Base-by-base conservation (phyloP, 352 stramenopile species). In the Phytophthora macrochlamydospora region DNA sequence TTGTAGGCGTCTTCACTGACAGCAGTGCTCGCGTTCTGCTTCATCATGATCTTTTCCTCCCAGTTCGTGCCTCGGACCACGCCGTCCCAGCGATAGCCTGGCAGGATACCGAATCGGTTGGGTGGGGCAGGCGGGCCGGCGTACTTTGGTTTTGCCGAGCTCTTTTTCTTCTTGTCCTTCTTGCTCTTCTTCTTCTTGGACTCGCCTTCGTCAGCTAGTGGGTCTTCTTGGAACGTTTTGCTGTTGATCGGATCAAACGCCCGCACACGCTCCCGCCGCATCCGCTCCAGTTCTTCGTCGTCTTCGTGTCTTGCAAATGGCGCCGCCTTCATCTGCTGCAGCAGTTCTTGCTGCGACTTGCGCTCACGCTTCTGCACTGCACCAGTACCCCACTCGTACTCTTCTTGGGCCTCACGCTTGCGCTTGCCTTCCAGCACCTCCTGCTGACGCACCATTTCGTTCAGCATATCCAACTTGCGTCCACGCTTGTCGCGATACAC, bases 41-140 rank as follows among this genome's bases (percentile, higher is more conserved):
- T 78, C 59, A 91, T 80, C 70, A 98, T 79, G 0, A 98, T 75
- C 71, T 94, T 97, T 56, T 97, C 90, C 62, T 99, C 97, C 85
- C 97, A 99, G 29, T 92, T 95, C 58, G 97, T 99, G 31, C 97
- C 92, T 13, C 97, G 87, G 66, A 99, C 97, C 49, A 99, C 89
- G 32, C 97, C 98, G 75, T 99, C 97, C 98, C 98, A 99, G n/a
- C 97, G 89, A 78, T 99, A 99, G 24, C 98, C 98, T 29, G 98
- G 97, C 30, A 71, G 56, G 53, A 99, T 98, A 45, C 86, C 82
- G 67, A 98, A 97, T 31, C 87, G 85, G 55, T 95, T 95, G 31
- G 83, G 76, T 29, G 83, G 85, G 14, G 87, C 82, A n/a, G 81
- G 82, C 11, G 87, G 87, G 3, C 87, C 87, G 0, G 80, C 59